Conservation (phyloP, 2,329 filamentous ascomycete genomes). For the Capronia epimyces region DNA sequence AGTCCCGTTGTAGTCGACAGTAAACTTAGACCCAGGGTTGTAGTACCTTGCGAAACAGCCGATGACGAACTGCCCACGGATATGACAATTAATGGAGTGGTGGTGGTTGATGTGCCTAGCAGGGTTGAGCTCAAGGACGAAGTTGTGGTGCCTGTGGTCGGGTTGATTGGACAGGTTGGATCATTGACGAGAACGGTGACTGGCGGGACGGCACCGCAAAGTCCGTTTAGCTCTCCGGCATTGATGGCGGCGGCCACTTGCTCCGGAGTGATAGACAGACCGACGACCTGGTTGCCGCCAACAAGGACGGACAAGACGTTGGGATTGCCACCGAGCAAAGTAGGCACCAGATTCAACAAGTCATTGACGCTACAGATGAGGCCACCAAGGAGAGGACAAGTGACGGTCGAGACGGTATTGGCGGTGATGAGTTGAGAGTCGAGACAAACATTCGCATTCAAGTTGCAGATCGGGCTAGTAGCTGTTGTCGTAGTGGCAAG, state of each 20-base stretch:
- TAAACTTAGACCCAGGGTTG: too few relatives aligned
- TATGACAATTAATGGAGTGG: too few relatives aligned
- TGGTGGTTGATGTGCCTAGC: too few relatives aligned
- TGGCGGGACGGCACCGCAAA: neutral
- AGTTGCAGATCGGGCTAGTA: slow-evolving; percentile 7
- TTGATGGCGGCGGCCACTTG: slow-evolving; percentile 3
- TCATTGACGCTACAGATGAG: slow-evolving; percentile 9
- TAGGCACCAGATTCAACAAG: slow-evolving; percentile 1
- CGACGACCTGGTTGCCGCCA: slow-evolving; percentile 6
- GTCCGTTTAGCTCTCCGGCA: slow-evolving; percentile 1
- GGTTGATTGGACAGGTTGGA: slow-evolving; percentile 9
- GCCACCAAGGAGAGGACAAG: slow-evolving; percentile 10
- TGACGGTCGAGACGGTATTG: slow-evolving; percentile 6
- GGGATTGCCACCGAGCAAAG: neutral
- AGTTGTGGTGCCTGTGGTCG: neutral
- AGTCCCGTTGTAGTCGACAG: too few relatives aligned
- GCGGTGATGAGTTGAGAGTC: slow-evolving; percentile 8
- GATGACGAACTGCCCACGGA: too few relatives aligned
- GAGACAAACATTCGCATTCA: slow-evolving; percentile 13
- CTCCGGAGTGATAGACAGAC: slow-evolving; percentile 5
- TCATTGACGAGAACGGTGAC: slow-evolving; percentile 8
- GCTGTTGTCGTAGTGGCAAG: slow-evolving; percentile 8
- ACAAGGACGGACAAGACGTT: slow-evolving; percentile 1
- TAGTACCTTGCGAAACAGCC: too few relatives aligned
- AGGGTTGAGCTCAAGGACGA: neutral